phyloP scores from a whole-genome alignment of 352 stramenopile genomes.

The Achlya hypogyna region DNA sequence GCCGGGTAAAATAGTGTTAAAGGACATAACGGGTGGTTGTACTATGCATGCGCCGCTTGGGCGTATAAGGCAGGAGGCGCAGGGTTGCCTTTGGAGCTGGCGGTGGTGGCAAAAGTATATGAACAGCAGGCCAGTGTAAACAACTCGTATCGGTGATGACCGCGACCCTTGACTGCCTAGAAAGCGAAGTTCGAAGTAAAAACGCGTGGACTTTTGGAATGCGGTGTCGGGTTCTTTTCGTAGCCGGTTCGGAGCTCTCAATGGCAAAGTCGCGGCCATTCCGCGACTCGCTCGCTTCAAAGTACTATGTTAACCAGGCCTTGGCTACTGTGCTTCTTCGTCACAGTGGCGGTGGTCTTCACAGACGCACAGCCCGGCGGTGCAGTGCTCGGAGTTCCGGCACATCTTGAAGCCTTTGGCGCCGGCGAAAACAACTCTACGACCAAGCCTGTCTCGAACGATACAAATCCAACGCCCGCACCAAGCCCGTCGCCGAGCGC shows the following conservation, averaged over 20 bases:
- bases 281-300: not conserved
- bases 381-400: not conserved
- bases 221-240: not conserved
- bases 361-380: not conserved
- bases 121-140: too few relatives aligned
- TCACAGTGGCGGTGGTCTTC: not conserved
- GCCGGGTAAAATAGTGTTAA: not conserved
- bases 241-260: not conserved
- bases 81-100: not conserved
- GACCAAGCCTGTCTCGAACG: too few relatives aligned
- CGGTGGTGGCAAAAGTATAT: too few relatives aligned
- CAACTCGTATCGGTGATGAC: not conserved
- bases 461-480: not conserved
- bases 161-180: not conserved
- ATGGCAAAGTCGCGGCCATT: not conserved
- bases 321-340: not conserved
- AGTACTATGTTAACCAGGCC: not conserved
- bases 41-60: not conserved
- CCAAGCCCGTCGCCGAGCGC: not conserved
- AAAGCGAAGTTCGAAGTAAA: constrained; percentile 4
- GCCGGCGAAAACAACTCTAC: not conserved
- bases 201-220: not conserved
- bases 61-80: too few relatives aligned
- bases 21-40: not conserved
- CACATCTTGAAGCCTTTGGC: not conserved